phyloP scores from a whole-genome alignment of 2,329 filamentous ascomycete species.

The Bipolaris zeicola region DNA sequence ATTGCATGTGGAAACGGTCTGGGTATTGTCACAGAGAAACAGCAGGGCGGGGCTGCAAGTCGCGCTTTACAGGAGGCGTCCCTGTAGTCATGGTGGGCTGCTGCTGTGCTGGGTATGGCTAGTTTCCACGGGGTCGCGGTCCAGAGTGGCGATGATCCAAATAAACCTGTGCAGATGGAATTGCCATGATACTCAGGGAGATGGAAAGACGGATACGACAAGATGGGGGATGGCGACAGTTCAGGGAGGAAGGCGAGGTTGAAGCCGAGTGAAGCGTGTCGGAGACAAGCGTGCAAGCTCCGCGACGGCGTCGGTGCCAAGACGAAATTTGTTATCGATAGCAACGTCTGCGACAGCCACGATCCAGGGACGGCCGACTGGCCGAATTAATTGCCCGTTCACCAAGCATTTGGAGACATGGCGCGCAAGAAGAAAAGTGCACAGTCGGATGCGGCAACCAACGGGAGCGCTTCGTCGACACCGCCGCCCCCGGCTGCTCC shows the following conservation, averaged over 20 bases:
- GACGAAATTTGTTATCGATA: constrained; percentile 28
- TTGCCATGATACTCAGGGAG: not conserved
- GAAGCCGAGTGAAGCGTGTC: constrained; percentile 3
- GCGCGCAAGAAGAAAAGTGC: constrained; percentile 44
- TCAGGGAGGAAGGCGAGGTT: not conserved
- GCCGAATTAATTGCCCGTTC: constrained; percentile 1
- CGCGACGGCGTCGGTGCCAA: constrained; percentile 18
- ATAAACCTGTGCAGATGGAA: not conserved
- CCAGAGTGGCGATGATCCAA: not conserved
- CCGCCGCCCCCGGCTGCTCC: constrained; percentile 1
- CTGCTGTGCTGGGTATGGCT: not conserved
- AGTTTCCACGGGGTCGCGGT: not conserved
- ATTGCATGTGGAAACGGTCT: not conserved
- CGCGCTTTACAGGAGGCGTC: constrained; percentile 3
- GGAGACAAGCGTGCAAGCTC: constrained; percentile 14
- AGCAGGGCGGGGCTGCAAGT: not conserved
- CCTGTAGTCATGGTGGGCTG: not conserved
- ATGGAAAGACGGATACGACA: not conserved
- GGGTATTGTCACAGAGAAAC: not conserved
- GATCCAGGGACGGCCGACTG: constrained; percentile 6
- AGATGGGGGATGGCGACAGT: not conserved
- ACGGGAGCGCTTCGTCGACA: constrained; percentile 19
- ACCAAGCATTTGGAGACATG: constrained; percentile 25
- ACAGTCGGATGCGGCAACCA: constrained; percentile 24
- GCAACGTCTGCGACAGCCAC: constrained; percentile 7